phyloP scores from a whole-genome alignment of 2,329 filamentous ascomycete genomes.

The Sporothrix globosa region DNA sequence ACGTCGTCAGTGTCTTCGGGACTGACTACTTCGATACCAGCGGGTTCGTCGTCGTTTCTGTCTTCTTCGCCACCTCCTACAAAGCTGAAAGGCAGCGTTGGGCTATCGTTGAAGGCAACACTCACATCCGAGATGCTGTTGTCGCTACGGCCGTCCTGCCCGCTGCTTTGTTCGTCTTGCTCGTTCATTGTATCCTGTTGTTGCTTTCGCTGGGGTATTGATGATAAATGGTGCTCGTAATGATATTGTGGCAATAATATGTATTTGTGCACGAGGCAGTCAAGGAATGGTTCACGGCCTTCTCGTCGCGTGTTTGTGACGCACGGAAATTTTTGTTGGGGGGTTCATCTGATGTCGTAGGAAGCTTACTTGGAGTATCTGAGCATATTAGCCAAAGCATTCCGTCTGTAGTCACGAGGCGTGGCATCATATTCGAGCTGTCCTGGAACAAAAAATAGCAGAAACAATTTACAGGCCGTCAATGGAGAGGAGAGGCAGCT shows the following conservation, averaged over 20 bases:
- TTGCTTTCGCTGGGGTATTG: background rate
- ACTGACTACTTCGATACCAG: background rate
- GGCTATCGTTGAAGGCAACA: background rate
- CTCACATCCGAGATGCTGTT: background rate
- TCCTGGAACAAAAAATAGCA: background rate
- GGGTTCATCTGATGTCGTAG: conserved; percentile 1
- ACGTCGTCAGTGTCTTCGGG: background rate
- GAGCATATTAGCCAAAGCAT: background rate
- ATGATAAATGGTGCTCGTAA: background rate
- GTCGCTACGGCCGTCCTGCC: background rate
- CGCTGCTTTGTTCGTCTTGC: no score
- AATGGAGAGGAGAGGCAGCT: background rate
- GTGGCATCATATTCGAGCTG: background rate
- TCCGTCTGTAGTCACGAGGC: background rate
- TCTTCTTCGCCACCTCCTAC: background rate
- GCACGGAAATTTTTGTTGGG: background rate
- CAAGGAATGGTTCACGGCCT: background rate
- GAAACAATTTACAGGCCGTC: background rate
- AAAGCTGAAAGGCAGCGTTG: conserved; percentile 10
- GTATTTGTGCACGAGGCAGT: background rate
- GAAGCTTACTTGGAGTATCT: background rate
- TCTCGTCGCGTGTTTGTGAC: no score
- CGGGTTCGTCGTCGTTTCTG: background rate
- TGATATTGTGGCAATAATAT: background rate
- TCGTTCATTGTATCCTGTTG: background rate